phyloP scores from a whole-genome alignment of 495 filamentous ascomycete genomes.

The Usnea hakonensis region DNA sequence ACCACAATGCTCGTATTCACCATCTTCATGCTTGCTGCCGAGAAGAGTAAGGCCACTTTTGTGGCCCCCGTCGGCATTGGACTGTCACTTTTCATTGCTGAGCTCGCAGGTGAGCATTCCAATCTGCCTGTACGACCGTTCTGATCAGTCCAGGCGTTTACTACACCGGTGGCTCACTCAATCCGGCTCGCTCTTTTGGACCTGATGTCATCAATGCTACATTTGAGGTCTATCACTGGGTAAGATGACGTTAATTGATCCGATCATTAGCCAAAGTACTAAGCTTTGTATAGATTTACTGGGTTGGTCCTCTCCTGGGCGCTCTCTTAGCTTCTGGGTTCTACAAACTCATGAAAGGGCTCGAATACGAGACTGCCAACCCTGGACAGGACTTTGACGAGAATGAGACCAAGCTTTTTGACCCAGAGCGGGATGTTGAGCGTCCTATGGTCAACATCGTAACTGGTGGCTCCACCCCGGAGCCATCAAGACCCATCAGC shows the following conservation, averaged over 20 bases:
- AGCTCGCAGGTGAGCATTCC: constrained; percentile 49
- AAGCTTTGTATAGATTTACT: constrained; percentile 40
- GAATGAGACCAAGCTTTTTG: constrained; percentile 12
- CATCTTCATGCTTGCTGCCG: constrained; percentile 75
- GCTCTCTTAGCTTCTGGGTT: constrained; percentile 59
- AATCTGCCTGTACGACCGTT: not conserved
- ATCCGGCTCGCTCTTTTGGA: constrained; percentile 66
- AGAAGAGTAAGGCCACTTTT: constrained; percentile 75
- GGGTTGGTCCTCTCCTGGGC: constrained; percentile 61
- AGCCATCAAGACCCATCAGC: constrained; percentile 9
- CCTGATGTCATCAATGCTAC: constrained; percentile 55
- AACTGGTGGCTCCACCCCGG: not conserved
- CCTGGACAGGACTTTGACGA: constrained; percentile 55
- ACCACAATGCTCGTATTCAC: constrained; percentile 70
- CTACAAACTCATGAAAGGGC: constrained; percentile 55
- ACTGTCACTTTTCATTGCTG: constrained; percentile 59
- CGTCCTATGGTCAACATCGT: constrained; percentile 9
- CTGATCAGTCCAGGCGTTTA: constrained; percentile 44
- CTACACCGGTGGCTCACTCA: constrained; percentile 66
- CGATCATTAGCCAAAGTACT: not conserved
- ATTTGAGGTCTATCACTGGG: constrained; percentile 64
- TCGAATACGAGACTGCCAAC: constrained; percentile 73
- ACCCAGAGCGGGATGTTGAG: constrained; percentile 14
- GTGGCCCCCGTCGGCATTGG: constrained; percentile 75
- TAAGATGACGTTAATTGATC: not conserved